Conservation (phyloP, 1,139 yeast genomes). For the Yamadazyma spencermartinsiae region DNA sequence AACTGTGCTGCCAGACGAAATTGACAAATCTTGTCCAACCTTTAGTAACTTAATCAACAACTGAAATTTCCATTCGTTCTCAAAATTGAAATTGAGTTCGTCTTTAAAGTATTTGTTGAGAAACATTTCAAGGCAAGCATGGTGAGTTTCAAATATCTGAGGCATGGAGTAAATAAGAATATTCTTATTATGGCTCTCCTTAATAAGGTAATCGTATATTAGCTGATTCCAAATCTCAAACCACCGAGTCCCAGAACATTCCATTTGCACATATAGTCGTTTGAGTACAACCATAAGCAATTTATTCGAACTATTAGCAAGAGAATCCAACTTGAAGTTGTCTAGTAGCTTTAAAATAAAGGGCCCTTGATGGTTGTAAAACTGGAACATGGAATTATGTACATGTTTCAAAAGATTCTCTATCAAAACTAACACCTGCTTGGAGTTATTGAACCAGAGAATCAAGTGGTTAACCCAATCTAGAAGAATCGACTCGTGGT, state of each 20-base stretch:
- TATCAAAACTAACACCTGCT: conserved; percentile 8
- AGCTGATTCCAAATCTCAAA: conserved; percentile 50
- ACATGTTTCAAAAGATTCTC: conserved; percentile 11
- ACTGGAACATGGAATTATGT: neutral
- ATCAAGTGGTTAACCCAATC: conserved; percentile 46
- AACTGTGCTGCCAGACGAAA: conserved; percentile 26
- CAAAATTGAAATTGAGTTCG: neutral
- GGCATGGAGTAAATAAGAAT: conserved; percentile 65
- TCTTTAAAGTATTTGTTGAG: conserved; percentile 21
- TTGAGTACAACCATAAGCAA: conserved; percentile 50
- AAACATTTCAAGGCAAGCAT: conserved; percentile 31
- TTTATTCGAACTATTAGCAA: conserved; percentile 71
- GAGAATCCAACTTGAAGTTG: conserved; percentile 37
- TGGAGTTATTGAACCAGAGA: conserved; percentile 23
- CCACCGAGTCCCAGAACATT: conserved; percentile 45
- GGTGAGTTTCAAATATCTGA: conserved; percentile 54
- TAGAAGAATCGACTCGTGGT: conserved; percentile 6
- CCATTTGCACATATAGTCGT: conserved; percentile 17
- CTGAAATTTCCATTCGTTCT: conserved; percentile 25
- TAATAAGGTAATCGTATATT: conserved; percentile 34
- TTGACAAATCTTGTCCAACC: conserved; percentile 62
- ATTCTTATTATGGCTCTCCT: conserved; percentile 40
- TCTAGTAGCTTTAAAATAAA: conserved; percentile 9
- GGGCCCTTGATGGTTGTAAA: neutral
- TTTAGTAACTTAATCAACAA: conserved; percentile 56